Evolutionary conservation across 2,329 filamentous ascomycete genomes (phyloP).

Genomic region (Coniochaeta hoffmannii): DNA sequence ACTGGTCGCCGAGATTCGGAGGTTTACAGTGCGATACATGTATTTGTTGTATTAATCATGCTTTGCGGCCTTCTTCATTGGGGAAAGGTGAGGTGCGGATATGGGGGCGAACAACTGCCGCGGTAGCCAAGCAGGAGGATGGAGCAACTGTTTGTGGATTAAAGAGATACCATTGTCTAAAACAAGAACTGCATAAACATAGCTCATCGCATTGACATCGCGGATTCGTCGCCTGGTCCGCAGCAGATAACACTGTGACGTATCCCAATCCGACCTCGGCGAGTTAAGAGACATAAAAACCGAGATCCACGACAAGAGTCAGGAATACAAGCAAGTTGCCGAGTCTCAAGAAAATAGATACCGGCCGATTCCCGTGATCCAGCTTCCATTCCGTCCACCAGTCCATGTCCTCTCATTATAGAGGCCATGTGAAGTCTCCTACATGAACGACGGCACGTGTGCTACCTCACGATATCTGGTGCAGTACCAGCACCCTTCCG

Average conservation of each 20-base stretch:
- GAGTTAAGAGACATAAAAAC: not conserved
- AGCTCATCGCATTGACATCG: not conserved
- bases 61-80: not conserved
- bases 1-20: not conserved
- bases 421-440: not conserved
- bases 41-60: too few relatives aligned
- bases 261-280: not conserved
- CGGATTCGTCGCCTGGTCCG: not conserved
- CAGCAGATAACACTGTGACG: not conserved
- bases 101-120: too few relatives aligned
- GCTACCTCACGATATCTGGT: not conserved
- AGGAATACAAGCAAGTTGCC: not conserved
- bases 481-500: not conserved
- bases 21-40: too few relatives aligned
- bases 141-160: too few relatives aligned
- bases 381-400: not conserved
- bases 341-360: too few relatives aligned
- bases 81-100: not conserved
- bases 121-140: too few relatives aligned
- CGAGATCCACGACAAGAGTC: not conserved
- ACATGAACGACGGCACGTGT: not conserved
- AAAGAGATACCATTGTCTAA: too few relatives aligned
- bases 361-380: too few relatives aligned
- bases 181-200: too few relatives aligned
- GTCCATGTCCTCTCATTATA: not conserved